A percentile compares a stretch with the other conserved stretches of the same genome.
These are phyloP conservation scores for Lasiodiplodia sp. DNA, from an alignment of 2,329 filamentous ascomycete species.

Conservation along the genomic window DNA sequence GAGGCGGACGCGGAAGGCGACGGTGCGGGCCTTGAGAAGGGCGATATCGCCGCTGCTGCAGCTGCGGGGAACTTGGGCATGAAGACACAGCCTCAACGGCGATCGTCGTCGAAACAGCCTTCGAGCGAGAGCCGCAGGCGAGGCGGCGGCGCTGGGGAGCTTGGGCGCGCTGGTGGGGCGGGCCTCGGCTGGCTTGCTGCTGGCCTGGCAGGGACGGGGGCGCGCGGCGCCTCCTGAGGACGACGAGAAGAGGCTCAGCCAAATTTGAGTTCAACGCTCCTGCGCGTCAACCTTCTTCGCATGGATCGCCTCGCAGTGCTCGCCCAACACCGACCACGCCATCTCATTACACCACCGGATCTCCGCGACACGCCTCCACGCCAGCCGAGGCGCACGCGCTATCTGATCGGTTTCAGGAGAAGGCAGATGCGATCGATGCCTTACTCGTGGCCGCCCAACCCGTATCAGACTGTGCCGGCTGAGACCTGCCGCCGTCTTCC, in stretches of 20 bases:
- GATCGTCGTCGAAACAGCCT: constrained; percentile 25
- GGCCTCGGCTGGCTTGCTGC: constrained; percentile 7
- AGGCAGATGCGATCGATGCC: constrained; percentile 21
- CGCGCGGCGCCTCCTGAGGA: constrained; percentile 4
- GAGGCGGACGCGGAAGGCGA: background rate
- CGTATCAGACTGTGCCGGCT: constrained; percentile 1
- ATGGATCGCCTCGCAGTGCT: constrained; percentile 21
- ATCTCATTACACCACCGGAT: constrained; percentile 23
- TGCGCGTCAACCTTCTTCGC: constrained; percentile 26
- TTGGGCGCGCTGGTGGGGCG: background rate
- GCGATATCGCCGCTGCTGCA: background rate
- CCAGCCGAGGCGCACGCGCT: constrained; percentile 1
- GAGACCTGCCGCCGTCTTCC: background rate
- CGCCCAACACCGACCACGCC: constrained; percentile 17
- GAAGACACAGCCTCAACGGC: constrained; percentile 24
- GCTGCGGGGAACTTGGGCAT: constrained; percentile 13
- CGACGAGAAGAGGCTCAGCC: background rate
- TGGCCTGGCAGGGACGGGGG: background rate
- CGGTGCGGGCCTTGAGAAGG: background rate
- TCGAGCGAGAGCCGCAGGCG: constrained; percentile 13
- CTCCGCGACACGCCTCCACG: constrained; percentile 2
- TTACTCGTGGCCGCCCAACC: constrained; percentile 15
- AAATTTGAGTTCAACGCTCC: constrained; percentile 25
- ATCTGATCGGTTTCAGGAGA: constrained; percentile 27
- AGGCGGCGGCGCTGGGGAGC: constrained; percentile 1